Evolutionary conservation across 169 alveolate species (phyloP).

Genomic region (Cryptosporidium andersoni): DNA sequence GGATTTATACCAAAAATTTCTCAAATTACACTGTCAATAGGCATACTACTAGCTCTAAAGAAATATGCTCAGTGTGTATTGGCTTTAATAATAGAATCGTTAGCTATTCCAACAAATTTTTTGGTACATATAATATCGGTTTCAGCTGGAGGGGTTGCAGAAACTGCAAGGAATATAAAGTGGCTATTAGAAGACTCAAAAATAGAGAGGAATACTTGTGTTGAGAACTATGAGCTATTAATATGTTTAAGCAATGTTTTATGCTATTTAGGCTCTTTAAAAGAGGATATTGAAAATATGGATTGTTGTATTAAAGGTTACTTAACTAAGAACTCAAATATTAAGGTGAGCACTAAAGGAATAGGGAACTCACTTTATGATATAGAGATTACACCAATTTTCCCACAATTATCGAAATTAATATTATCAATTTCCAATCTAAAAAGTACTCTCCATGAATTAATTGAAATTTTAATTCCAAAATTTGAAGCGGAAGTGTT

Average conservation of each 20-base stretch:
- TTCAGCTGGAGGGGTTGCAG: conserved; percentile 43
- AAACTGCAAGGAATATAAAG: conserved; percentile 10
- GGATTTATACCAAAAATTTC: conserved; percentile 18
- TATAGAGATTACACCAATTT: conserved; percentile 50
- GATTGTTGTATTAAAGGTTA: conserved; percentile 18
- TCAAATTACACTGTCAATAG: conserved; percentile 18
- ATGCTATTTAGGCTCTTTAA: conserved; percentile 31
- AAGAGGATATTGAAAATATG: conserved; percentile 2
- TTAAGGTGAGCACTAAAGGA: conserved; percentile 38
- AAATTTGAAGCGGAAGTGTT: neutral
- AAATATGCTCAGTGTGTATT: conserved; percentile 41
- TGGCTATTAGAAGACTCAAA: conserved; percentile 67
- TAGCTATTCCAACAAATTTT: conserved; percentile 38
- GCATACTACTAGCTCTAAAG: conserved; percentile 5
- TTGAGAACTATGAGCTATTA: conserved; percentile 15
- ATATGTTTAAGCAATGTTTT: conserved; percentile 13
- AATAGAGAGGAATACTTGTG: conserved; percentile 1
- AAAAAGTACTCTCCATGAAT: conserved; percentile 3
- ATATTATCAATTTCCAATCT: conserved; percentile 23
- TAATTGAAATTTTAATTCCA: conserved; percentile 3
- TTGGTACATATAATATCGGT: conserved; percentile 18
- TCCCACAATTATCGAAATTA: conserved; percentile 1
- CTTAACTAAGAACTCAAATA: conserved; percentile 7
- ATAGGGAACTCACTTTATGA: conserved; percentile 35
- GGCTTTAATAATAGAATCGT: conserved; percentile 31